These are phyloP conservation scores for Cytospora paraplurivora DNA, from an alignment of 2,329 filamentous ascomycete genomes.

Conservation along the genomic window DNA sequence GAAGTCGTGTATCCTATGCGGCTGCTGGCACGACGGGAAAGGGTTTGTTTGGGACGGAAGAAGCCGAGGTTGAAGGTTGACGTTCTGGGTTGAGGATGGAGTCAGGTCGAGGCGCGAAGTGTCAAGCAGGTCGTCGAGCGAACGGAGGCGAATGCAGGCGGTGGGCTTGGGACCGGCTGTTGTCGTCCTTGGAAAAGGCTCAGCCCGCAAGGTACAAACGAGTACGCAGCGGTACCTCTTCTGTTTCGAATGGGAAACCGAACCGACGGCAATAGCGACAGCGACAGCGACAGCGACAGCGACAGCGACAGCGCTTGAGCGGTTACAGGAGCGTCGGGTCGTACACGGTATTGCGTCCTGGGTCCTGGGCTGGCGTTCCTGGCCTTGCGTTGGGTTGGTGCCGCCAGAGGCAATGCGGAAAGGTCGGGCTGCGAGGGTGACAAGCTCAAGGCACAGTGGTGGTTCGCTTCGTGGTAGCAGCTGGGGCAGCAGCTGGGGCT, in stretches of 20 bases:
- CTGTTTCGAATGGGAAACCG: not conserved
- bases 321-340: not conserved
- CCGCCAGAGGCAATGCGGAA: not conserved
- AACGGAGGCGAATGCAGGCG: constrained; percentile 18
- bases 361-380: not conserved
- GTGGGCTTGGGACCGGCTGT: constrained; percentile 22
- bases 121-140: constrained; percentile 10
- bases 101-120: constrained; percentile 10
- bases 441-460: not conserved
- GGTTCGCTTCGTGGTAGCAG: not conserved
- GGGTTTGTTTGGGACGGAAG: not conserved
- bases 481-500: not conserved
- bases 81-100: not conserved
- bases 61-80: not conserved
- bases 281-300: not conserved
- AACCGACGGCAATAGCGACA: not conserved
- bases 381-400: not conserved
- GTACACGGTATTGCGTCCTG: not conserved
- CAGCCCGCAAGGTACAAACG: constrained; percentile 23
- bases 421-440: constrained; percentile 10
- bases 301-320: not conserved
- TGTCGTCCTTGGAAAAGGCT: constrained; percentile 24
- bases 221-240: not conserved
- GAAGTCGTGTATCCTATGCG: not conserved
- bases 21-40: not conserved